Conservation (phyloP, 257 asterid species). For the Primulina huaijiensis region DNA sequence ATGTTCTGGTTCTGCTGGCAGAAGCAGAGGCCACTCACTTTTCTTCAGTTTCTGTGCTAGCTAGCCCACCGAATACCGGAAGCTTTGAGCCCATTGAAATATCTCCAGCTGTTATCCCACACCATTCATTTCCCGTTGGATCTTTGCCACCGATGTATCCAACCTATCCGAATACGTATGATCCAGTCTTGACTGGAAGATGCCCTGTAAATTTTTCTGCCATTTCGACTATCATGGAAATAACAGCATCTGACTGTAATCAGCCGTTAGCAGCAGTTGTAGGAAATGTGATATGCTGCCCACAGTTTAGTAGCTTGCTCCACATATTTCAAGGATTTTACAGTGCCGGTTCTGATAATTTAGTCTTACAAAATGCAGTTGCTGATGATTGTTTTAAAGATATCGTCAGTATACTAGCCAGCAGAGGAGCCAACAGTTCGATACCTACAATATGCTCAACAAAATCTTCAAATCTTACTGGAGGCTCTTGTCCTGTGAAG, state of each 20-base stretch:
- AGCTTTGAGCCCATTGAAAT: constrained; percentile 84
- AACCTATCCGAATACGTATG: constrained; percentile 72
- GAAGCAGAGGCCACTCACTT: constrained; percentile 34
- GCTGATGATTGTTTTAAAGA: constrained; percentile 98
- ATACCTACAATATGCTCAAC: constrained; percentile 69
- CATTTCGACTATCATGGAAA: constrained; percentile 67
- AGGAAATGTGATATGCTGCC: constrained; percentile 94
- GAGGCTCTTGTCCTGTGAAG: constrained; percentile 94
- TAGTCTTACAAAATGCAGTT: constrained; percentile 65
- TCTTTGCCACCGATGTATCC: constrained; percentile 94
- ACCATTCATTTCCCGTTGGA: constrained; percentile 56
- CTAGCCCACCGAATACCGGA: constrained; percentile 69
- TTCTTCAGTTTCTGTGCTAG: constrained; percentile 47
- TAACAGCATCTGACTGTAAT: constrained; percentile 89
- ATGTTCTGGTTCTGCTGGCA: constrained; percentile 44
- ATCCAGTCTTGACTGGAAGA: constrained; percentile 87
- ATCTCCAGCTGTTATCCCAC: constrained; percentile 84
- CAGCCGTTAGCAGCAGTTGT: constrained; percentile 76
- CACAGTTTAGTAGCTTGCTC: constrained; percentile 86
- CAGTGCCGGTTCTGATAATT: constrained; percentile 55
- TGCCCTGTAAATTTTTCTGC: constrained; percentile 89
- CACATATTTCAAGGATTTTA: constrained; percentile 90
- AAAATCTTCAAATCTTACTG: constrained; percentile 79
- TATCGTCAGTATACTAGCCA: constrained; percentile 86
- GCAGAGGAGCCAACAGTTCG: constrained; percentile 91